Evolutionary conservation across 2,329 filamentous ascomycete genomes (phyloP).

Genomic region (Tolypocladium nubicola): DNA sequence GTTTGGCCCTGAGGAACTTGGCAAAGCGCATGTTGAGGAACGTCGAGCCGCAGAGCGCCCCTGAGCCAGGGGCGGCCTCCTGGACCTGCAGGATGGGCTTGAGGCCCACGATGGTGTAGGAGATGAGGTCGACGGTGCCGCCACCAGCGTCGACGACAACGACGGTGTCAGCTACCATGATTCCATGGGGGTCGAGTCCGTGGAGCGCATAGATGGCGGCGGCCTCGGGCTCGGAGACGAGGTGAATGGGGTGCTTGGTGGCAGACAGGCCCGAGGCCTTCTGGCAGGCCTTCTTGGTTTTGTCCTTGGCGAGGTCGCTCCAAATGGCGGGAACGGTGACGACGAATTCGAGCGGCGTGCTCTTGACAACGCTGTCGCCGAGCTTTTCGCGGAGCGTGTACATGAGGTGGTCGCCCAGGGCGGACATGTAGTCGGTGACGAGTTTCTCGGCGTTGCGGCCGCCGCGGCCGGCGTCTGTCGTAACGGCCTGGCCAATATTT

Average conservation of each 20-base stretch:
- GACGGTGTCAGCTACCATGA: slow-evolving; percentile 32
- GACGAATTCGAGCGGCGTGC: slow-evolving; percentile 35
- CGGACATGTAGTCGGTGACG: slow-evolving; percentile 35
- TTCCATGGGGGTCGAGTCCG: slow-evolving; percentile 24
- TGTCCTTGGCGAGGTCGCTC: slow-evolving; percentile 40
- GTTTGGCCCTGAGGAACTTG: slow-evolving; percentile 26
- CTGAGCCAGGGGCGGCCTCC: slow-evolving; percentile 33
- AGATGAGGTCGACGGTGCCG: slow-evolving; percentile 40
- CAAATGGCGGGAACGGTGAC: slow-evolving; percentile 46
- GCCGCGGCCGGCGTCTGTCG: slow-evolving; percentile 13
- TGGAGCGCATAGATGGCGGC: slow-evolving; percentile 36
- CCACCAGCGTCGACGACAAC: slow-evolving; percentile 42
- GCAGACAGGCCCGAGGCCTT: slow-evolving; percentile 19
- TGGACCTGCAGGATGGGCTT: slow-evolving; percentile 31
- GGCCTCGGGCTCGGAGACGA: slow-evolving; percentile 39
- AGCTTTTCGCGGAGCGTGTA: slow-evolving; percentile 31
- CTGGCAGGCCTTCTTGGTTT: slow-evolving; percentile 33
- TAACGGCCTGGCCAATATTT: slow-evolving; percentile 17
- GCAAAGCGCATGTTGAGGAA: slow-evolving; percentile 34
- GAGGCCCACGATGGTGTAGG: slow-evolving; percentile 32
- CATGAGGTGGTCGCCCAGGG: slow-evolving; percentile 32
- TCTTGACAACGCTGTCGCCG: slow-evolving; percentile 27
- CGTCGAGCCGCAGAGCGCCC: slow-evolving; percentile 34
- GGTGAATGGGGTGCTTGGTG: slow-evolving; percentile 21
- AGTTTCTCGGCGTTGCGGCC: slow-evolving; percentile 26